These are phyloP conservation scores for Globisporangium camurandrum DNA, from an alignment of 352 stramenopile species.

Conservation along the genomic window DNA sequence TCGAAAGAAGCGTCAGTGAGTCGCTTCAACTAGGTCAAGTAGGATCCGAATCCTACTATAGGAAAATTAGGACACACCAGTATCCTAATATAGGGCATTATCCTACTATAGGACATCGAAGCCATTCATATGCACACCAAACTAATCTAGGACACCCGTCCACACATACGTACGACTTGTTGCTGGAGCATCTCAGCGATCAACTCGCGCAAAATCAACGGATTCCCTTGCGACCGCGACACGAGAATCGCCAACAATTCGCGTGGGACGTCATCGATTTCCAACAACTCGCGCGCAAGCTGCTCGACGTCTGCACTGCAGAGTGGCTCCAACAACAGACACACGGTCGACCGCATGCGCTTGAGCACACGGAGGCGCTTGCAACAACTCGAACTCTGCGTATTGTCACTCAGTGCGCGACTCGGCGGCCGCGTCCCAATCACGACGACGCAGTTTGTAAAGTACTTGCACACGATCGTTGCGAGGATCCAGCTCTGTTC, in stretches of 20 bases:
- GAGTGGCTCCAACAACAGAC: slow-evolving; percentile 44
- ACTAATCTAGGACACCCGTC: background rate
- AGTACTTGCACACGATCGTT: slow-evolving; percentile 79
- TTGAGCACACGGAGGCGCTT: slow-evolving; percentile 74
- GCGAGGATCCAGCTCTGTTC: slow-evolving; percentile 80
- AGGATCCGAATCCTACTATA: no score
- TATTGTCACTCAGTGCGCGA: slow-evolving; percentile 54
- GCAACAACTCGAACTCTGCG: slow-evolving; percentile 65
- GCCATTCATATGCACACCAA: background rate
- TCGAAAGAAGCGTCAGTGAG: no score
- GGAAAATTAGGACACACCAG: no score
- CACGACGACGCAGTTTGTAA: slow-evolving; percentile 78
- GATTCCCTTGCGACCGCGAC: slow-evolving; percentile 73
- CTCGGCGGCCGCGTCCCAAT: slow-evolving; percentile 65
- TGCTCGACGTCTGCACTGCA: slow-evolving; percentile 43
- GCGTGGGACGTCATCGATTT: slow-evolving; percentile 44
- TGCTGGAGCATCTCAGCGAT: slow-evolving; percentile 76
- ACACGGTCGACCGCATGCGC: slow-evolving; percentile 43
- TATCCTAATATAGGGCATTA: no score
- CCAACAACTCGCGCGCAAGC: slow-evolving; percentile 57
- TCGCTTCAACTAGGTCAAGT: no score
- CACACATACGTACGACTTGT: slow-evolving; percentile 38
- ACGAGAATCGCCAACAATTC: slow-evolving; percentile 63
- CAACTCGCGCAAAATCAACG: slow-evolving; percentile 79
- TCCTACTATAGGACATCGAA: background rate